These are phyloP conservation scores for Phytophthora brassicae DNA, from an alignment of 352 stramenopile genomes.

Conservation along the genomic window DNA sequence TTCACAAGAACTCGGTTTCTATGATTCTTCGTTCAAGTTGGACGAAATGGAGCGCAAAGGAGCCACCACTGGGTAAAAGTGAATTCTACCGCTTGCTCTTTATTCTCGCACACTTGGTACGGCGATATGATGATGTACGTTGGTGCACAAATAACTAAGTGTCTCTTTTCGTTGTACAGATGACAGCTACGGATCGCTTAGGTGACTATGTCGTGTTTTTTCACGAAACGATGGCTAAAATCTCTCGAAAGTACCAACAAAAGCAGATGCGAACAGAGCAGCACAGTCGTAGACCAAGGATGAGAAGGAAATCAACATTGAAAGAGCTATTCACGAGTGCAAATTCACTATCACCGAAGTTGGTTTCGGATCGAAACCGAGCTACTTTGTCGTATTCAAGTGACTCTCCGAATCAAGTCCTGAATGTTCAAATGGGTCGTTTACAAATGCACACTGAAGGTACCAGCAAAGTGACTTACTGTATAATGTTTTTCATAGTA, in stretches of 20 bases:
- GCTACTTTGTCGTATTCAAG: constrained; percentile 12
- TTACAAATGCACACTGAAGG: constrained; percentile 26
- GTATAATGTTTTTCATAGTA: background rate
- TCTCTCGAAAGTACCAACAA: constrained; percentile 46
- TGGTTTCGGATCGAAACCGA: constrained; percentile 19
- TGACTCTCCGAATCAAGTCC: constrained; percentile 18
- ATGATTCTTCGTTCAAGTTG: constrained; percentile 71
- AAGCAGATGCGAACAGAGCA: constrained; percentile 35
- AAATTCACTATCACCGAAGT: constrained; percentile 4
- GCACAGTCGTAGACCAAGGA: constrained; percentile 22
- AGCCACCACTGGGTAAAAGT: constrained; percentile 47
- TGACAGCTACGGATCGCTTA: constrained; percentile 68
- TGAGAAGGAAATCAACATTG: constrained; percentile 35
- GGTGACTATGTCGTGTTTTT: constrained; percentile 79
- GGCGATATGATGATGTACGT: background rate
- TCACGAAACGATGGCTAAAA: constrained; percentile 64
- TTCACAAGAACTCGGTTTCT: constrained; percentile 78
- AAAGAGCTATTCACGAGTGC: constrained; percentile 27
- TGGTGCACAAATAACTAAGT: background rate
- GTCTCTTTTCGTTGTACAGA: constrained; percentile 30
- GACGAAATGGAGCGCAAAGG: constrained; percentile 69
- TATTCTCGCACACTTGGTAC: constrained; percentile 72
- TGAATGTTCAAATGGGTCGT: constrained; percentile 41
- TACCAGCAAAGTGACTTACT: constrained; percentile 7
- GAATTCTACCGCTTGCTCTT: constrained; percentile 76